These are phyloP conservation scores for Geranomyces variabilis DNA, from an alignment of 192 early-diverging fungal species.

Conservation along the genomic window DNA sequence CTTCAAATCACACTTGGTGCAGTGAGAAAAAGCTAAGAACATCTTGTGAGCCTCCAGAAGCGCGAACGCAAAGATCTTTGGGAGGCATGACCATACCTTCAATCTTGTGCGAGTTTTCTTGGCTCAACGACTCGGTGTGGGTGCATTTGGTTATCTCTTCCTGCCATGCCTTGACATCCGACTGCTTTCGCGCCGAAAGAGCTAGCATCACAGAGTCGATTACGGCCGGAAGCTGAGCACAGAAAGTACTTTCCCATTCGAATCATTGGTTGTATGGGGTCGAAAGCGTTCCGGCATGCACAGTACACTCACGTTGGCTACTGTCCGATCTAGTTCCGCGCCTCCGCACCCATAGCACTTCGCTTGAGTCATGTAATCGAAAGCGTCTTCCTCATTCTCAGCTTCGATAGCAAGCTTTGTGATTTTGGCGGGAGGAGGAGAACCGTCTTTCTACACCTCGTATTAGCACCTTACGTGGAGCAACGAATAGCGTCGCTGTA, in stretches of 20 bases:
- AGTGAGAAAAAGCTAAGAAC: constrained; percentile 66
- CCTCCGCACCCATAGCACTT: constrained; percentile 81
- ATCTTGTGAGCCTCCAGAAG: background rate
- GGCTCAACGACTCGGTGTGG: constrained; percentile 62
- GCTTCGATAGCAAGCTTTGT: constrained; percentile 88
- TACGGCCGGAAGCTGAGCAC: constrained; percentile 57
- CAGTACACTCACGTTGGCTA: constrained; percentile 51
- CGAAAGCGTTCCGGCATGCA: background rate
- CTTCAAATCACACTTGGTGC: constrained; percentile 79
- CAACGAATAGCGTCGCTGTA: too few species aligned
- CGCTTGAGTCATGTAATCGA: constrained; percentile 73
- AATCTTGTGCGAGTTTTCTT: background rate
- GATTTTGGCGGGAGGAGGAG: constrained; percentile 84
- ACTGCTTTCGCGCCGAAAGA: constrained; percentile 79
- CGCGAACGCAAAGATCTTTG: background rate
- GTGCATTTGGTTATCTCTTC: constrained; percentile 79
- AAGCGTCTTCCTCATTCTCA: constrained; percentile 72
- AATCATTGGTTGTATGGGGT: background rate
- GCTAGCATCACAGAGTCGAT: constrained; percentile 74
- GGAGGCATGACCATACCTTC: background rate
- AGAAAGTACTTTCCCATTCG: constrained; percentile 1
- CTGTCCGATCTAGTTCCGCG: constrained; percentile 61
- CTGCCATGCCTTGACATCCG: constrained; percentile 94
- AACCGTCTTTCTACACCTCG: constrained; percentile 44
- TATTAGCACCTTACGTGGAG: background rate